phyloP scores from a whole-genome alignment of 1,284 basidiomycete genomes.

The Ustilago trichophora region DNA sequence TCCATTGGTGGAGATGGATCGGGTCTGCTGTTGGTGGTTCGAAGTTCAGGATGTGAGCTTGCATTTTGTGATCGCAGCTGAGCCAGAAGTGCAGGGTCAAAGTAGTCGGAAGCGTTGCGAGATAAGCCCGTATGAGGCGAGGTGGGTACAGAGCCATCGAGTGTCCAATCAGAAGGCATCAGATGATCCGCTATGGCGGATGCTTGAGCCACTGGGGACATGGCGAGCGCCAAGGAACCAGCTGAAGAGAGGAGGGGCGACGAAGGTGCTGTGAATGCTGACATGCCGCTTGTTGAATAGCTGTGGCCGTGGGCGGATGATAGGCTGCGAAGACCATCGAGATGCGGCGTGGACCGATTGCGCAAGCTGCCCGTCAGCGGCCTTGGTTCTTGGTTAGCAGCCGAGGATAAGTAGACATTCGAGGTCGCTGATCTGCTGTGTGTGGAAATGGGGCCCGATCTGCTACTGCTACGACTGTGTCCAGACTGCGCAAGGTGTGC shows the following conservation, averaged over 20 bases:
- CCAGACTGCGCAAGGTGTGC: slow-evolving; percentile 7
- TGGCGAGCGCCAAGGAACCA: slow-evolving; percentile 23
- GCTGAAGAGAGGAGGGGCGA: slow-evolving; percentile 18
- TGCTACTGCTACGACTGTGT: slow-evolving; percentile 20
- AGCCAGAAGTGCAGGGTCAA: slow-evolving; percentile 29
- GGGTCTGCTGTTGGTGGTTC: not conserved
- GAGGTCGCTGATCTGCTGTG: slow-evolving; percentile 1
- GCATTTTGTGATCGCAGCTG: slow-evolving; percentile 27
- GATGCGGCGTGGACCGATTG: slow-evolving; percentile 39
- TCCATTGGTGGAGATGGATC: slow-evolving; percentile 21
- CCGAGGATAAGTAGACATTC: not conserved
- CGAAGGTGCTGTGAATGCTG: slow-evolving; percentile 24
- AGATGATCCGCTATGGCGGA: slow-evolving; percentile 15
- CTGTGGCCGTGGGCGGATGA: slow-evolving; percentile 10
- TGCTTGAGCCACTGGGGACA: slow-evolving; percentile 27
- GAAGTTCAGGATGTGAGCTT: slow-evolving; percentile 35
- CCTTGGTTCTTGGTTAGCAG: slow-evolving; percentile 10
- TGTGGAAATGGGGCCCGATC: slow-evolving; percentile 10
- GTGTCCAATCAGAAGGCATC: slow-evolving; percentile 23
- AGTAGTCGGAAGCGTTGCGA: slow-evolving; percentile 39
- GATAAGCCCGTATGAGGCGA: slow-evolving; percentile 16
- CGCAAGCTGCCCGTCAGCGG: slow-evolving; percentile 14
- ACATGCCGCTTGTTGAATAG: not conserved
- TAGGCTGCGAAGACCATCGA: slow-evolving; percentile 16
- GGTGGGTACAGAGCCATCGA: slow-evolving; percentile 21